Percentiles rank a stretch among this genome's conserved stretches.
These are phyloP conservation scores for Cladosporium velox DNA, from an alignment of 2,329 filamentous ascomycete genomes.

Conservation along the genomic window DNA sequence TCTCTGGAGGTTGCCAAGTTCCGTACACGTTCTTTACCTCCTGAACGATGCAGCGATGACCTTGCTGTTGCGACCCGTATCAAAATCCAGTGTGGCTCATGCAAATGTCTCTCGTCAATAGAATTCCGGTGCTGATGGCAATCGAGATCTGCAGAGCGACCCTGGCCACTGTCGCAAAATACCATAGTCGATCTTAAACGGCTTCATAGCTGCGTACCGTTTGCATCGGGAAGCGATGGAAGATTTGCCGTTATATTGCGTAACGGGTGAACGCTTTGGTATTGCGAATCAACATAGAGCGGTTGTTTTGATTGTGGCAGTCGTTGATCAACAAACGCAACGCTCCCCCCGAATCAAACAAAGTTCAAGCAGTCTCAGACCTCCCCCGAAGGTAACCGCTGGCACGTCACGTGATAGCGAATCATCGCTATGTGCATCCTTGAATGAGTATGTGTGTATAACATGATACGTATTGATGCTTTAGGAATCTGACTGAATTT, in stretches of 20 bases:
- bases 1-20: slow-evolving; percentile 10
- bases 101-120: neutral
- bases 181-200: neutral
- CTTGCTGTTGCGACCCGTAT: slow-evolving; percentile 42
- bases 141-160: neutral
- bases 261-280: neutral
- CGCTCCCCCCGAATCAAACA: neutral
- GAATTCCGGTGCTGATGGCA: neutral
- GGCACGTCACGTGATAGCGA: neutral
- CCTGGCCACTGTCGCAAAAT: neutral
- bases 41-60: neutral
- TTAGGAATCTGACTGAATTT: neutral
- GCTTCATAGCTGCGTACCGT: neutral
- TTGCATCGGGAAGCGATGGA: neutral
- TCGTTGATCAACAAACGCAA: neutral
- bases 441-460: neutral
- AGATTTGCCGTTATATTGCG: neutral
- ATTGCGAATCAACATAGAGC: neutral
- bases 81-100: neutral
- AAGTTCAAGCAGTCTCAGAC: neutral
- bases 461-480: neutral
- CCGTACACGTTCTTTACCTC: neutral
- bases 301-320: neutral
- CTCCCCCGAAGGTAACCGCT: neutral
- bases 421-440: neutral